Evolutionary conservation across 371 early-diverging fungal genomes (phyloP).

Genomic region (Batrachochytrium dendrobatidis): DNA sequence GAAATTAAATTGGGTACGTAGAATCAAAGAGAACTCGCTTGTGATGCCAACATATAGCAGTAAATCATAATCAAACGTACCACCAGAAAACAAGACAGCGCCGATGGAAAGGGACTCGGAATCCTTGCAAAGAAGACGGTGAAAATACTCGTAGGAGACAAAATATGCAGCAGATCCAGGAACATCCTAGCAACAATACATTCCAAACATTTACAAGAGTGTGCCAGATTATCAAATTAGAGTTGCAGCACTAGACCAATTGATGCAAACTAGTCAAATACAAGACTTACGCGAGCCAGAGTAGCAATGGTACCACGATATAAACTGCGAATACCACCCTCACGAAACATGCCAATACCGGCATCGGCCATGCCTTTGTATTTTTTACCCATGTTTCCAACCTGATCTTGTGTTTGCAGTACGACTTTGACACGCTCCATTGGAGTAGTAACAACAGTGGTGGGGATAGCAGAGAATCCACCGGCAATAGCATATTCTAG

Average conservation of each 20-base stretch:
- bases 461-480: constrained; percentile 91
- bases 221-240: background rate
- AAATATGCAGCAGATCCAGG: constrained; percentile 97
- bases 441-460: constrained; percentile 77
- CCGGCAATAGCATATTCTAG: constrained; percentile 85
- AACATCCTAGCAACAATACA: constrained; percentile 47
- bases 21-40: constrained; percentile 29
- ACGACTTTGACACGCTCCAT: constrained; percentile 93
- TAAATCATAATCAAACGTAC: constrained; percentile 30
- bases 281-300: constrained; percentile 51
- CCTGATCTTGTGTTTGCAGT: constrained; percentile 68
- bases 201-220: background rate
- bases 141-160: constrained; percentile 88
- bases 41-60: constrained; percentile 23
- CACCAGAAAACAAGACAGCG: constrained; percentile 91
- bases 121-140: constrained; percentile 69
- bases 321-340: constrained; percentile 68
- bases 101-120: constrained; percentile 60
- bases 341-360: constrained; percentile 28
- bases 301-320: constrained; percentile 94
- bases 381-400: constrained; percentile 53
- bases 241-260: background rate
- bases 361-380: constrained; percentile 46
- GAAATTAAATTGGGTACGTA: constrained; percentile 15
- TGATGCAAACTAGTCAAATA: background rate